phyloP scores from a whole-genome alignment of 2,329 filamentous ascomycete genomes.

The Didymella pinodella region DNA sequence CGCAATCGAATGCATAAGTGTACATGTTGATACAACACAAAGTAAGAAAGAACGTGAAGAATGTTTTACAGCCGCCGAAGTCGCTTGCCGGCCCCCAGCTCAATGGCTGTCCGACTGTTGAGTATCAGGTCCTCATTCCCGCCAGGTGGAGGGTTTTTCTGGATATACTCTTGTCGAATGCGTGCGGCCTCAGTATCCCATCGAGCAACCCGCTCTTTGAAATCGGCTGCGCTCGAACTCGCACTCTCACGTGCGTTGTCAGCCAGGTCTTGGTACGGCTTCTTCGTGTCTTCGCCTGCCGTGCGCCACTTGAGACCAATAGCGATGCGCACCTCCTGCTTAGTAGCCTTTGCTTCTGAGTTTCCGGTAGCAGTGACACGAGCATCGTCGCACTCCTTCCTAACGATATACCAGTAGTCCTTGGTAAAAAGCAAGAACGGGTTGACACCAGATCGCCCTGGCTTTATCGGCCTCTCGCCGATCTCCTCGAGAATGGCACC shows the following conservation, averaged over 20 bases:
- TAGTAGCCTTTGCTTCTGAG: slow-evolving; percentile 70
- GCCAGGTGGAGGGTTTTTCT: slow-evolving; percentile 43
- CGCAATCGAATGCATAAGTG: slow-evolving; percentile 26
- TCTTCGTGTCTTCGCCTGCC: slow-evolving; percentile 71
- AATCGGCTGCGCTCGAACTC: slow-evolving; percentile 64
- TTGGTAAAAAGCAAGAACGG: slow-evolving; percentile 92
- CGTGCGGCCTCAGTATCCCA: slow-evolving; percentile 75
- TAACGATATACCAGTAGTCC: slow-evolving; percentile 69
- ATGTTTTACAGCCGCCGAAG: slow-evolving; percentile 37
- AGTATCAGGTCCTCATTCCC: slow-evolving; percentile 42
- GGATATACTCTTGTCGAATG: slow-evolving; percentile 55
- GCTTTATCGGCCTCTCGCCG: slow-evolving; percentile 77
- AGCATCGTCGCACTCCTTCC: slow-evolving; percentile 72
- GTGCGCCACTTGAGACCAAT: slow-evolving; percentile 92
- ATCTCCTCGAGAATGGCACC: slow-evolving; percentile 66
- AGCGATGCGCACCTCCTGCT: slow-evolving; percentile 81
- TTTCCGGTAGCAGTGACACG: slow-evolving; percentile 70
- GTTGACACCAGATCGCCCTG: slow-evolving; percentile 77
- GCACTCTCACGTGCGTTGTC: slow-evolving; percentile 74
- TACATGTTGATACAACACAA: slow-evolving; percentile 33
- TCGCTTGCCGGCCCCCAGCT: slow-evolving; percentile 48
- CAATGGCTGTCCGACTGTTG: slow-evolving; percentile 50
- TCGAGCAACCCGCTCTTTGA: slow-evolving; percentile 66
- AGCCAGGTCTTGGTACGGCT: slow-evolving; percentile 79
- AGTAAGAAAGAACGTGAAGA: neutral